These are phyloP conservation scores for Crithidia fasciculata DNA, from an alignment of 208 protist genomes.

Conservation along the genomic window DNA sequence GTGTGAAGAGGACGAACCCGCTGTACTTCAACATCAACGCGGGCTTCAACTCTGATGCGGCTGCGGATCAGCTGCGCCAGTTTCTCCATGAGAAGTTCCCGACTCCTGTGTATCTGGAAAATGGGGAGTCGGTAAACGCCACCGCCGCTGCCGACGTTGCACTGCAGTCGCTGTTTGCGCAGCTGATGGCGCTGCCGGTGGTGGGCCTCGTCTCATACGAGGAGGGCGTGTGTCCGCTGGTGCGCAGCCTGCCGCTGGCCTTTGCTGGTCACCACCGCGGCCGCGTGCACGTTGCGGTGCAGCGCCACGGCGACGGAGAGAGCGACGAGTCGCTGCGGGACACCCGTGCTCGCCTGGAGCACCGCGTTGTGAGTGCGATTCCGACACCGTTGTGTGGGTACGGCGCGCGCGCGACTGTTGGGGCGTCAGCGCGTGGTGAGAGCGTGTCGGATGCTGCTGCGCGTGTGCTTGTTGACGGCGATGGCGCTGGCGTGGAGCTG, in stretches of 20 bases:
- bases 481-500: constrained; percentile 9
- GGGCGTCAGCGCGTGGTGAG: constrained; percentile 1
- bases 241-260: constrained; percentile 48
- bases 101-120: constrained; percentile 32
- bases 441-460: constrained; percentile 1
- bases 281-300: constrained; percentile 17
- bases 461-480: not conserved
- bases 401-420: not conserved
- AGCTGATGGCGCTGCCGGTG: constrained; percentile 53
- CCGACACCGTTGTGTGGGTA: constrained; percentile 32
- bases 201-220: constrained; percentile 42
- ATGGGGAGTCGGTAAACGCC: too few relatives aligned
- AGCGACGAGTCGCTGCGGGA: constrained; percentile 9
- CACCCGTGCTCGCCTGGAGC: constrained; percentile 16
- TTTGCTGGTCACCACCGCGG: constrained; percentile 39
- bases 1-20: constrained; percentile 5
- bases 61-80: constrained; percentile 17
- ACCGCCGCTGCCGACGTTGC: not conserved
- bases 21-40: constrained; percentile 55
- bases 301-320: constrained; percentile 1
- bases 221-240: constrained; percentile 45
- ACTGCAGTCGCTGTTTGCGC: constrained; percentile 27
- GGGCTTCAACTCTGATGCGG: constrained; percentile 8
- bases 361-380: constrained; percentile 31
- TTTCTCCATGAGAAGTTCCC: constrained; percentile 32